Base-by-base conservation (phyloP, 1,139 yeast genomes). In the Starmera stellimalicola region DNA sequence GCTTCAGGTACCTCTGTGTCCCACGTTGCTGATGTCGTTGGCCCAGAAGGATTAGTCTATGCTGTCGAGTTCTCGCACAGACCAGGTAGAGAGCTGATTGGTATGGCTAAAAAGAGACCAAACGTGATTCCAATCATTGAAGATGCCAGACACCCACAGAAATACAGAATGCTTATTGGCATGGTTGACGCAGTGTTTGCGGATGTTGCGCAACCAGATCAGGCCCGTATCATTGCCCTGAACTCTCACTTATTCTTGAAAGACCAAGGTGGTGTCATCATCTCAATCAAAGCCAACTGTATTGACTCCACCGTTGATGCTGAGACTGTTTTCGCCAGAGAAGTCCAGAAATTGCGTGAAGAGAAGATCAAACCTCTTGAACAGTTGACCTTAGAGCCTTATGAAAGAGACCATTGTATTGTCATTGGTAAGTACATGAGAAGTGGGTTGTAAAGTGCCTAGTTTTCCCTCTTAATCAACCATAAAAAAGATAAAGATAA, bases 31-130 rank as follows among this genome's bases (percentile, higher is more conserved):
- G 98, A 91, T 63, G 80, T 91, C 48, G 98, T 91, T 48, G 98
- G 98, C 45, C 97, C 98, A 60, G 96, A 87, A 68, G 98, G 98
- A 62, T 71, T 85, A 55, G 98, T 91, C 40, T 93, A 91, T 62
- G 98, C 98, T 38, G 98, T 91, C 52, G 98, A 91, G 68, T 91
- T 91, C 70, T 87, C 97, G 44, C 98, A 91, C 74, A 82, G 98
- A 74, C 95, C 97, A 55, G 98, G 98, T 62, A 83, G 98, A 74
- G 98, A 91, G 66, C 77, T 91, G 66, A 88, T 93, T 58, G 85
- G 94, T 57, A 91, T 91, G 98, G 98, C 98, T 61, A 91, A 91
- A 77, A 91, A 91, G 93, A 84, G 98, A 77, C 97, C 98, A 48
- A 91, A 91, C 60, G 94, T 91, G 39, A 84, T 93, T 49, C 98